phyloP scores from a whole-genome alignment of 352 stramenopile species.

The Globisporangium acanthophoron region DNA sequence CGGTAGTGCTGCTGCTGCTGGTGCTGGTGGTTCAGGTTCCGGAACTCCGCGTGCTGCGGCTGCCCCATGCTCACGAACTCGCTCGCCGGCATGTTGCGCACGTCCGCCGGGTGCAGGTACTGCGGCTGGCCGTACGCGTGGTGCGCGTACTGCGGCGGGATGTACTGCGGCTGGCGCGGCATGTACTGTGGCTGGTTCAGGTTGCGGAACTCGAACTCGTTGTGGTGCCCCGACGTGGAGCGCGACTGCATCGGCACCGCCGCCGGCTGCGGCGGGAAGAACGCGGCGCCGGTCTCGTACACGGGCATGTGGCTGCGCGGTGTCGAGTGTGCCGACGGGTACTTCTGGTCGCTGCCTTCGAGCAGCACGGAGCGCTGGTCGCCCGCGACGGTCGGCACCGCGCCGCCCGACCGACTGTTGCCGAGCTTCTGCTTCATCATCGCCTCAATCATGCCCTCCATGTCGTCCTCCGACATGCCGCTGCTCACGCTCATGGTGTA shows the following conservation, averaged over 20 bases:
- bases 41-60: slow-evolving; percentile 1
- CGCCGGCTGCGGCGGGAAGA: neutral
- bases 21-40: neutral
- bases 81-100: neutral
- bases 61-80: neutral
- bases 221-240: neutral
- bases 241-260: slow-evolving; percentile 1
- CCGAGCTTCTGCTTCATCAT: slow-evolving; percentile 11
- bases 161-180: neutral
- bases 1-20: neutral
- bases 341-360: slow-evolving; percentile 4
- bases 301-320: neutral
- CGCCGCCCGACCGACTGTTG: neutral
- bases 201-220: slow-evolving; percentile 13
- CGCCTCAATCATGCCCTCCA: slow-evolving; percentile 14
- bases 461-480: slow-evolving; percentile 13
- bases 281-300: slow-evolving; percentile 1
- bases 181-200: slow-evolving; percentile 3
- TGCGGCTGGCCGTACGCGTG: neutral
- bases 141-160: neutral
- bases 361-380: slow-evolving; percentile 1
- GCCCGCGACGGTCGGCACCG: neutral
- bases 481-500: slow-evolving; percentile 15
- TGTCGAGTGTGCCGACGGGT: neutral
- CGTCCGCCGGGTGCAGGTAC: slow-evolving; percentile 3